A percentile compares a stretch with the other conserved stretches of the same genome.
phyloP scores from a whole-genome alignment of 352 stramenopile genomes.

The Phytophthora syringae region DNA sequence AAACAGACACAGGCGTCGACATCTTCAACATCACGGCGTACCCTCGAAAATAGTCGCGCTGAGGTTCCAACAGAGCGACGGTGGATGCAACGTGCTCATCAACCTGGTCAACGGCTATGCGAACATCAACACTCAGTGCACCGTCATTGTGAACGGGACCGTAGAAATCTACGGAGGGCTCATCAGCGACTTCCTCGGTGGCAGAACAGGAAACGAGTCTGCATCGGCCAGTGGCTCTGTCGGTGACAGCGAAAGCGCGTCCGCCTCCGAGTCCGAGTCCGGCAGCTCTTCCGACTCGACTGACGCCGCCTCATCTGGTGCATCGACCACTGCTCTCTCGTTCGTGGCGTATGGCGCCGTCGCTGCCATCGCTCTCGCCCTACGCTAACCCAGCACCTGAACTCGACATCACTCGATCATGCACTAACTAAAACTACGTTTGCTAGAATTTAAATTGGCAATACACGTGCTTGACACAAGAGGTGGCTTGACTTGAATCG shows the following conservation, averaged over 20 bases:
- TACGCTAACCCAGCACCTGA: constrained; percentile 24
- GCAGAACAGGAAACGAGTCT: constrained; percentile 66
- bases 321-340: constrained; percentile 14
- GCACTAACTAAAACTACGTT: constrained; percentile 2
- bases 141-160: constrained; percentile 43
- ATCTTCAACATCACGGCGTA: constrained; percentile 55
- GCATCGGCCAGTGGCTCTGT: constrained; percentile 30
- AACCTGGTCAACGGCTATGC: constrained; percentile 61
- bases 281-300: constrained; percentile 8
- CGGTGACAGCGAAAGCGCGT: constrained; percentile 23
- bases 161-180: constrained; percentile 50
- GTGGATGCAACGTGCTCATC: constrained; percentile 48
- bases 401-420: background rate
- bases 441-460: constrained; percentile 21
- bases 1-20: constrained; percentile 42
- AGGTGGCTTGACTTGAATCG: too few species aligned
- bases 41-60: constrained; percentile 40
- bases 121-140: constrained; percentile 63
- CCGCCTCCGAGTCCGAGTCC: constrained; percentile 25
- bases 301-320: constrained; percentile 6
- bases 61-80: constrained; percentile 41
- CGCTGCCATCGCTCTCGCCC: constrained; percentile 22
- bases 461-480: constrained; percentile 12
- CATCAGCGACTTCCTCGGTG: constrained; percentile 54
- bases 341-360: constrained; percentile 23